These are phyloP conservation scores for Hagleromyces aurorensis DNA, from an alignment of 805 yeast genomes.

Conservation along the genomic window DNA sequence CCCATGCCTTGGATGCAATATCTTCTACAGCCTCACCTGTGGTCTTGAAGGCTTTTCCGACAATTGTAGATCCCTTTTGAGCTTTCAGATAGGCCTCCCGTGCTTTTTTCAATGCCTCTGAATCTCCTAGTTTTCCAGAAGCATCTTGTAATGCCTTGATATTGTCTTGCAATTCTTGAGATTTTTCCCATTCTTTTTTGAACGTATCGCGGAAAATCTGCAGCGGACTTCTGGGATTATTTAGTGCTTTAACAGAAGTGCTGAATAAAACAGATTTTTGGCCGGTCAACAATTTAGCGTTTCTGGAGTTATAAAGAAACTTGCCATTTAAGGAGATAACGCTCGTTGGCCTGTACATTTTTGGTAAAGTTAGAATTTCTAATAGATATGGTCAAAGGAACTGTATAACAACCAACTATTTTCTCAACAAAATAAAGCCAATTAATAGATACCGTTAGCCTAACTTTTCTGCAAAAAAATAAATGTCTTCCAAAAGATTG, in stretches of 20 bases:
- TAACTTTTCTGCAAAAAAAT: too few relatives aligned
- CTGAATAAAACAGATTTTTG: slow-evolving; percentile 10
- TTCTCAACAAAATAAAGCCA: too few relatives aligned
- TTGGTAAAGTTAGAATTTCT: not conserved
- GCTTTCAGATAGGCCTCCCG: slow-evolving; percentile 87
- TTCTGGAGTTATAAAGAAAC: not conserved
- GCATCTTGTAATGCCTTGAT: slow-evolving; percentile 94
- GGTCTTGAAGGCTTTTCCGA: slow-evolving; percentile 66
- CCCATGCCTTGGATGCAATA: slow-evolving; percentile 91
- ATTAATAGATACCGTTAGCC: too few relatives aligned
- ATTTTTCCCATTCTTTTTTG: slow-evolving; percentile 82
- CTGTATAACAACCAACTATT: too few relatives aligned
- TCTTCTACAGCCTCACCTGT: slow-evolving; percentile 93
- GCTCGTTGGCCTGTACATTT: not conserved
- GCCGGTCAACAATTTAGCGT: too few relatives aligned
- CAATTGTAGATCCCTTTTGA: slow-evolving; percentile 60
- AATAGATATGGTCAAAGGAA: not conserved
- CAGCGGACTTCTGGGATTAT: slow-evolving; percentile 51
- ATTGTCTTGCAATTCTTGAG: slow-evolving; percentile 81
- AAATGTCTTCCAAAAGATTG: too few relatives aligned
- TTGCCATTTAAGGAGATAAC: not conserved
- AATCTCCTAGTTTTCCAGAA: slow-evolving; percentile 87
- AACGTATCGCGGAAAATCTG: slow-evolving; percentile 92
- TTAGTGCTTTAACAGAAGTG: slow-evolving; percentile 8
- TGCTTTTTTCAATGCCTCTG: slow-evolving; percentile 88